A percentile compares a stretch with the other conserved stretches of the same genome.
Evolutionary conservation across 2,329 filamentous ascomycete genomes (phyloP).

Genomic region (Xylariales sp.): DNA sequence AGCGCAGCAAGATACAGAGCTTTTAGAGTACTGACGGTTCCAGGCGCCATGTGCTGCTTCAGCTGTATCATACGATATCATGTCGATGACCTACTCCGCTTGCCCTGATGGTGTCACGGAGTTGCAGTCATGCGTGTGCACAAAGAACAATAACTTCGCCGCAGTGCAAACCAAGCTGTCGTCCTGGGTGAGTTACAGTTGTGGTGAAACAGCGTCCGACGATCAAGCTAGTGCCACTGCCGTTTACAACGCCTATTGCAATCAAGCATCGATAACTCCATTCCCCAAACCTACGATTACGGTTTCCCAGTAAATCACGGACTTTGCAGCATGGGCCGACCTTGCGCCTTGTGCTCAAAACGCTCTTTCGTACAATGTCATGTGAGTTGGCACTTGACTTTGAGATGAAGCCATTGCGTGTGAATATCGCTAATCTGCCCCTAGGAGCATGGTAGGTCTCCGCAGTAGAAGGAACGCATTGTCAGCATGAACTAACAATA

Average conservation of each 20-base stretch:
- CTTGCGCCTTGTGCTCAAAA: conserved; percentile 39
- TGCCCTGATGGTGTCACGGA: conserved; percentile 40
- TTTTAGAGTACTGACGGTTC: too few species aligned
- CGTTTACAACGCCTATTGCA: conserved; percentile 45
- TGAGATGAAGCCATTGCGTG: too few species aligned
- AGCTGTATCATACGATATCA: conserved; percentile 41
- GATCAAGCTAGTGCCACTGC: conserved; percentile 43
- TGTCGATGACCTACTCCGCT: conserved; percentile 34
- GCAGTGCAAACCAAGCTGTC: conserved; percentile 35
- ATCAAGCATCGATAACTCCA: conserved; percentile 31
- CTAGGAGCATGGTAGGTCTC: conserved; percentile 28
- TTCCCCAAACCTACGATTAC: conserved; percentile 40
- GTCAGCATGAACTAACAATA: too few species aligned
- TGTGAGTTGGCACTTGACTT: conserved; percentile 21
- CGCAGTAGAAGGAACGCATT: too few species aligned
- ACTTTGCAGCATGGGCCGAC: conserved; percentile 37
- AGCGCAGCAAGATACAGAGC: too few species aligned
- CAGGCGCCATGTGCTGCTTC: conserved; percentile 47
- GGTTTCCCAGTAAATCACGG: conserved; percentile 45
- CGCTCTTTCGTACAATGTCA: conserved; percentile 34
- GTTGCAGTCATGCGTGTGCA: conserved; percentile 50
- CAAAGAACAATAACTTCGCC: conserved; percentile 37
- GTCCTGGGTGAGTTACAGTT: conserved; percentile 35
- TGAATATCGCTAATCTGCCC: too few species aligned
- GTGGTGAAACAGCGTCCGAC: conserved; percentile 41